Percentiles rank a stretch among this genome's conserved stretches.
Evolutionary conservation across 2,329 filamentous ascomycete species (phyloP).

Genomic region (Colletotrichum viniferum): DNA sequence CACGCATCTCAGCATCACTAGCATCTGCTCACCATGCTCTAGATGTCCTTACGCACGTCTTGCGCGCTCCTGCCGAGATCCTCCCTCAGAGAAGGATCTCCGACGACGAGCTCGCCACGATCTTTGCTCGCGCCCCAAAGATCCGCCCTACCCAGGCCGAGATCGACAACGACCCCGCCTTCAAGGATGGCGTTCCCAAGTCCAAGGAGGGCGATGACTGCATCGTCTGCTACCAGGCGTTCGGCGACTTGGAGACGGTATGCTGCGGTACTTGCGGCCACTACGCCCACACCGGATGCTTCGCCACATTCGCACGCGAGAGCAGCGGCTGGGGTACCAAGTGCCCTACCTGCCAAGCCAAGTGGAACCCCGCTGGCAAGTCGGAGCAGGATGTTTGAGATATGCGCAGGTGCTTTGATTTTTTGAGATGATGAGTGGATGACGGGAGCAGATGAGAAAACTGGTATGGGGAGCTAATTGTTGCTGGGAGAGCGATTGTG

Average conservation of each 20-base stretch:
- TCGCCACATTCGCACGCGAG: background rate
- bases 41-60: constrained; percentile 15
- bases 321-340: background rate
- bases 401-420: background rate
- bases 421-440: background rate
- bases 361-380: background rate
- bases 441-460: background rate
- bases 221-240: constrained; percentile 9
- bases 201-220: background rate
- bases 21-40: background rate
- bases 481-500: background rate
- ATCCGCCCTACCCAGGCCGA: constrained; percentile 1
- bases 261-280: constrained; percentile 13
- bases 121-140: background rate
- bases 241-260: background rate
- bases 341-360: background rate
- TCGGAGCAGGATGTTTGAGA: background rate
- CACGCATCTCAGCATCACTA: background rate
- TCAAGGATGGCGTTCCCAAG: constrained; percentile 13
- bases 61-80: constrained; percentile 5
- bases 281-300: constrained; percentile 9
- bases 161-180: background rate
- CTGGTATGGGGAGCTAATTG: background rate
- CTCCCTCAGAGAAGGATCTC: constrained; percentile 5
- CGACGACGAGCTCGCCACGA: background rate